Conservation (phyloP, 805 yeast species). For the Wickerhamomyces bisporus region DNA sequence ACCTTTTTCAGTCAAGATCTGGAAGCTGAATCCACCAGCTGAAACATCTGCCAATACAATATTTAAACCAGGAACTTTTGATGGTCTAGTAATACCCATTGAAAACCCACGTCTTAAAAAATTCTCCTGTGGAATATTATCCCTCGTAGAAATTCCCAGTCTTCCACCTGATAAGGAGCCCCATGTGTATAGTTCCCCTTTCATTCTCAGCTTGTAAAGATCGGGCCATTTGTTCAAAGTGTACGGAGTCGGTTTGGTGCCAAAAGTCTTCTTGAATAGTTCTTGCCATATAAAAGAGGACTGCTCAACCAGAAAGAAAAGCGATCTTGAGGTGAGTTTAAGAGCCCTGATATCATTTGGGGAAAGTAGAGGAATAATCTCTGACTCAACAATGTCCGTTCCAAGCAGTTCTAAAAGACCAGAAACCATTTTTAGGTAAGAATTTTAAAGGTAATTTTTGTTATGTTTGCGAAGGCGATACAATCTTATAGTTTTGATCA, state of each 20-base stretch:
- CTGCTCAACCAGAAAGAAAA: slow-evolving; percentile 31
- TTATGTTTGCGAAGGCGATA: no score
- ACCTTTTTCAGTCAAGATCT: slow-evolving; percentile 52
- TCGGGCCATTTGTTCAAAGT: slow-evolving; percentile 45
- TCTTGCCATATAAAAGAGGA: slow-evolving; percentile 40
- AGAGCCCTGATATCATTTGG: slow-evolving; percentile 35
- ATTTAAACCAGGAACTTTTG: slow-evolving; percentile 31
- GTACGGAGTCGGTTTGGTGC: slow-evolving; percentile 37
- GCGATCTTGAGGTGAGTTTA: slow-evolving; percentile 32
- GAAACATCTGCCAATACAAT: slow-evolving; percentile 41
- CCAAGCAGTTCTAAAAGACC: neutral
- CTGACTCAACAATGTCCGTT: slow-evolving; percentile 32
- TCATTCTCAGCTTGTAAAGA: slow-evolving; percentile 35
- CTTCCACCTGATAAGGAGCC: slow-evolving; percentile 39
- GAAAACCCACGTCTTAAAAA: slow-evolving; percentile 17
- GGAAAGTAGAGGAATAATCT: slow-evolving; percentile 24
- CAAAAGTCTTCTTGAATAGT: slow-evolving; percentile 41
- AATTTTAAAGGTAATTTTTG: no score
- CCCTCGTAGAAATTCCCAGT: slow-evolving; percentile 36
- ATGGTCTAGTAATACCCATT: slow-evolving; percentile 34
- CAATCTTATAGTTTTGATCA: no score
- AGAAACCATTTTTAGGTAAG: no score
- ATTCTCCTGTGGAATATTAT: slow-evolving; percentile 22
- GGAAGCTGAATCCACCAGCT: slow-evolving; percentile 64
- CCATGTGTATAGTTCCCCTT: slow-evolving; percentile 46